These are phyloP conservation scores for Pyrus pyrifolia DNA, from an alignment of 306 rosid species.

Conservation along the genomic window DNA sequence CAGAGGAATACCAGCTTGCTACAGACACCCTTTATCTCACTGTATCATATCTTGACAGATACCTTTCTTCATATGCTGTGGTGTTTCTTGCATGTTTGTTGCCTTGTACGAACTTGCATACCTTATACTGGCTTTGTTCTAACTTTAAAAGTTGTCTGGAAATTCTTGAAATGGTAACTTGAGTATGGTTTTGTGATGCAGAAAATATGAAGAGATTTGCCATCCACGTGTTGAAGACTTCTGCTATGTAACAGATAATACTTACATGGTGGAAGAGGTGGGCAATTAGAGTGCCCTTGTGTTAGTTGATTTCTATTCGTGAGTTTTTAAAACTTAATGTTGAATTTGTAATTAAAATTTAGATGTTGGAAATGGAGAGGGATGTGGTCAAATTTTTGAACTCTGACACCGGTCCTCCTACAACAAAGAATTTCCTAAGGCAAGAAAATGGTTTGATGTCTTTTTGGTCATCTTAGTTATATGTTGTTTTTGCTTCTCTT, in stretches of 20 bases:
- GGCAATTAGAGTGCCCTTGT: background rate
- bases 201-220: slow-evolving; percentile 37
- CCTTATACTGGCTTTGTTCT: background rate
- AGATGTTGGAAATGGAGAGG: slow-evolving; percentile 41
- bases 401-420: slow-evolving; percentile 28
- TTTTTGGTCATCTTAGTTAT: background rate
- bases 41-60: slow-evolving; percentile 33
- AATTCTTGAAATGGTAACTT: background rate
- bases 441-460: slow-evolving; percentile 12
- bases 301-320: background rate
- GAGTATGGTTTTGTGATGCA: slow-evolving; percentile 17
- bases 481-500: background rate
- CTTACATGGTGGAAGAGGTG: slow-evolving; percentile 35
- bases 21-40: slow-evolving; percentile 39
- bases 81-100: slow-evolving; percentile 37
- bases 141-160: background rate
- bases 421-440: slow-evolving; percentile 41
- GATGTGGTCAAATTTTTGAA: slow-evolving; percentile 18
- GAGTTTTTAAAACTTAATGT: background rate
- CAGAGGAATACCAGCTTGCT: slow-evolving; percentile 31
- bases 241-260: slow-evolving; percentile 44
- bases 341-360: background rate
- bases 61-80: slow-evolving; percentile 29
- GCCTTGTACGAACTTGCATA: slow-evolving; percentile 24
- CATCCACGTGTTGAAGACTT: slow-evolving; percentile 32